Percentiles rank a stretch among this genome's conserved stretches.
These are phyloP conservation scores for Nicotiana benthamiana DNA, from an alignment of 257 asterid species.

Conservation along the genomic window DNA sequence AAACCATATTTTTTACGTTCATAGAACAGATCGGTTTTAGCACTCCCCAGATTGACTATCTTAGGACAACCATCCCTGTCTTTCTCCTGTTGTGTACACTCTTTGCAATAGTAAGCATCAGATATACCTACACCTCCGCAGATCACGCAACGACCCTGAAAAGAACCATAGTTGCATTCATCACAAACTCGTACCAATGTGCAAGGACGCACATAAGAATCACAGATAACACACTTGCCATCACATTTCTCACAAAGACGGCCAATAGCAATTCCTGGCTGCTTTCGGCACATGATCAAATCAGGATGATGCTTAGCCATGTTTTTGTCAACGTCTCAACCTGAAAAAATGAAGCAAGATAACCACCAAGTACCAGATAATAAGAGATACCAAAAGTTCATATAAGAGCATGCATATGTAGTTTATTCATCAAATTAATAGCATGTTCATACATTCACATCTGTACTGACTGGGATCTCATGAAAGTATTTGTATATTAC, in stretches of 20 bases:
- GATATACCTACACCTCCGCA: constrained; percentile 81
- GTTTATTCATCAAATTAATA: background rate
- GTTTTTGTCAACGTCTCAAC: constrained; percentile 12
- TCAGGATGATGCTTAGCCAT: constrained; percentile 95
- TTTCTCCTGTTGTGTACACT: constrained; percentile 79
- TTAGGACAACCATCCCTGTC: constrained; percentile 84
- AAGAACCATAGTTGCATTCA: constrained; percentile 81
- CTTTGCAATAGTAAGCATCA: constrained; percentile 77
- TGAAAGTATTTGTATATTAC: background rate
- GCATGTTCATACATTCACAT: background rate
- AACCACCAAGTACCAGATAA: background rate
- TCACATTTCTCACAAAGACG: constrained; percentile 83
- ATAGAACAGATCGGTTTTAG: constrained; percentile 67
- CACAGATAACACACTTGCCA: constrained; percentile 77
- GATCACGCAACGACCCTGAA: constrained; percentile 79
- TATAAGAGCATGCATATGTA: too few relatives aligned
- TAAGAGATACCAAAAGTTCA: background rate
- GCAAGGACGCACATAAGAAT: constrained; percentile 88
- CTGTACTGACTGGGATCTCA: background rate
- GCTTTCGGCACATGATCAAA: constrained; percentile 83
- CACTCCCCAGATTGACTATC: constrained; percentile 78
- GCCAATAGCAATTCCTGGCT: constrained; percentile 87
- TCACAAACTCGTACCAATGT: constrained; percentile 76
- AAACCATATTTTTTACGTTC: constrained; percentile 80
- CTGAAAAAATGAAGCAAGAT: background rate